phyloP scores from a whole-genome alignment of 2,329 filamentous ascomycete species.

The Xylaria sp. region DNA sequence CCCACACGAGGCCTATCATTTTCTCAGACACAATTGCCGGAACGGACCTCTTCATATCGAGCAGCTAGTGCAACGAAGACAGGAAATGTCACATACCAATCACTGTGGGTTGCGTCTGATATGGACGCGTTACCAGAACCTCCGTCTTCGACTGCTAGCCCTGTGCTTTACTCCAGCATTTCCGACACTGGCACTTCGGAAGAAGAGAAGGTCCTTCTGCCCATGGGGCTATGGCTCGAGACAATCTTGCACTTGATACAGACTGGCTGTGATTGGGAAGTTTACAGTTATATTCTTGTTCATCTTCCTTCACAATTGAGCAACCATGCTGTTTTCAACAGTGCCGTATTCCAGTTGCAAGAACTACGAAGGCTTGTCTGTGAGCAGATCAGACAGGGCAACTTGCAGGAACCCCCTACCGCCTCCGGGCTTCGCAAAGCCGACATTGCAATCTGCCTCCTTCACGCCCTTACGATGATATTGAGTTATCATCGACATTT shows the following conservation, averaged over 20 bases:
- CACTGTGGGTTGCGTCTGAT: slow-evolving; percentile 69
- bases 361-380: slow-evolving; percentile 80
- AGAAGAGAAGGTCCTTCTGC: slow-evolving; percentile 57
- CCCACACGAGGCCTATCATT: slow-evolving; percentile 64
- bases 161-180: slow-evolving; percentile 59
- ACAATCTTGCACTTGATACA: slow-evolving; percentile 78
- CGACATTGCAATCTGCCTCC: slow-evolving; percentile 88
- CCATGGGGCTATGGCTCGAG: slow-evolving; percentile 78
- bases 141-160: slow-evolving; percentile 59
- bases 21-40: slow-evolving; percentile 57
- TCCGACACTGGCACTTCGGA: slow-evolving; percentile 37
- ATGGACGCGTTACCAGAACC: slow-evolving; percentile 62
- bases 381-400: slow-evolving; percentile 81
- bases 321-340: slow-evolving; percentile 86
- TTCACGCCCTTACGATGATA: slow-evolving; percentile 86
- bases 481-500: slow-evolving; percentile 91
- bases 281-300: slow-evolving; percentile 89
- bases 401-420: slow-evolving; percentile 82
- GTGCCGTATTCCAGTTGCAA: slow-evolving; percentile 77
- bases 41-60: slow-evolving; percentile 55
- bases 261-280: slow-evolving; percentile 84
- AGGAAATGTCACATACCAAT: slow-evolving; percentile 54
- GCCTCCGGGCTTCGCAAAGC: slow-evolving; percentile 84
- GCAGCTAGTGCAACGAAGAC: slow-evolving; percentile 54
- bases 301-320: slow-evolving; percentile 88